Evolutionary conservation across 805 yeast species (phyloP).

Genomic region (Ogataea wickerhamii): DNA sequence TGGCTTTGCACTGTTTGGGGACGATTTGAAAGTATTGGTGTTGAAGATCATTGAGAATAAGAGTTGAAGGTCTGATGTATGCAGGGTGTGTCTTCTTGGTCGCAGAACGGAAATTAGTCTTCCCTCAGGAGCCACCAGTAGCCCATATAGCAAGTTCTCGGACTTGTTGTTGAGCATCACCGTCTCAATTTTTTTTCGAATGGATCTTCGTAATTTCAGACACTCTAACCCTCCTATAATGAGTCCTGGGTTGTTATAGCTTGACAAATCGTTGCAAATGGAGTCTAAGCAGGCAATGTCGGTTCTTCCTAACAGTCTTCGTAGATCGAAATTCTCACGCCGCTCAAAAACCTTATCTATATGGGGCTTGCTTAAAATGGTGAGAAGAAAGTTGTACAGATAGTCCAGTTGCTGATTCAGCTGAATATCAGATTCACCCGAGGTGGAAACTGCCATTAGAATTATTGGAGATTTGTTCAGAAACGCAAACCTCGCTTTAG

Average conservation of each 20-base stretch:
- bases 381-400: slow-evolving; percentile 71
- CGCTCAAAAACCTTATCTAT: slow-evolving; percentile 63
- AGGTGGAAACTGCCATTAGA: slow-evolving; percentile 62
- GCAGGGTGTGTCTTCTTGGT: slow-evolving; percentile 73
- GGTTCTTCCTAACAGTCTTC: slow-evolving; percentile 69
- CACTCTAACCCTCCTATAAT: slow-evolving; percentile 65
- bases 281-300: slow-evolving; percentile 70
- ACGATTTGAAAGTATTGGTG: slow-evolving; percentile 43
- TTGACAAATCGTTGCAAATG: slow-evolving; percentile 50
- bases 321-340: slow-evolving; percentile 76
- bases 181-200: slow-evolving; percentile 54
- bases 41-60: slow-evolving; percentile 68
- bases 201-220: slow-evolving; percentile 52
- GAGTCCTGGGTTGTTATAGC: slow-evolving; percentile 53
- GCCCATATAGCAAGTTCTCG: slow-evolving; percentile 67
- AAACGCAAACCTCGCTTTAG: slow-evolving; percentile 52
- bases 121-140: slow-evolving; percentile 63
- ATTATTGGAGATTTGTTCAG: slow-evolving; percentile 65
- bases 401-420: slow-evolving; percentile 63
- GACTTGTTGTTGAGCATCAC: slow-evolving; percentile 47
- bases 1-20: slow-evolving; percentile 27
- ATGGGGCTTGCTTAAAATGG: slow-evolving; percentile 79
- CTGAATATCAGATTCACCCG: slow-evolving; percentile 50
- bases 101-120: slow-evolving; percentile 65
- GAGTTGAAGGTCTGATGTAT: slow-evolving; percentile 77